phyloP scores from a whole-genome alignment of 202 grass and related monocot genomes.

The Zoysia matrella region DNA sequence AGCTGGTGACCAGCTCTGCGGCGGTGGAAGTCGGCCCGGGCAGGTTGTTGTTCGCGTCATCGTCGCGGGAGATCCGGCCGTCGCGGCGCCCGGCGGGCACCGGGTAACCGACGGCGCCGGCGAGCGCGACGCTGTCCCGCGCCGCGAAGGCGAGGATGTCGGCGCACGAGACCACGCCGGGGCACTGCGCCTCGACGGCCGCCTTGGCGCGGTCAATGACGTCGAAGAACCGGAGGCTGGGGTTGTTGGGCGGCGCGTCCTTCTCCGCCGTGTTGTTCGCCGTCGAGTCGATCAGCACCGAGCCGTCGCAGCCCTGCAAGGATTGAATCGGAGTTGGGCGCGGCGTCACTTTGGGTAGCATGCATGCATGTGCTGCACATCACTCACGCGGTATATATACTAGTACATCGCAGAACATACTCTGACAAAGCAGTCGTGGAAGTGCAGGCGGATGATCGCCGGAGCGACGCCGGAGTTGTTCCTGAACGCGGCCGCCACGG shows the following conservation, averaged over 20 bases:
- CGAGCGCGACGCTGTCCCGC: constrained; percentile 57
- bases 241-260: constrained; percentile 50
- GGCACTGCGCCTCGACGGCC: constrained; percentile 59
- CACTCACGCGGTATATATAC: too few relatives aligned
- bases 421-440: constrained; percentile 91
- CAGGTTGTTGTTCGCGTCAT: constrained; percentile 24
- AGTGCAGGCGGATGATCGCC: constrained; percentile 72
- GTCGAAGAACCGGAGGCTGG: constrained; percentile 64
- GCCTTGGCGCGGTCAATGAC: constrained; percentile 62
- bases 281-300: constrained; percentile 64
- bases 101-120: constrained; percentile 53
- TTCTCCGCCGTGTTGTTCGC: constrained; percentile 59
- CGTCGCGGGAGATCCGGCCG: constrained; percentile 29
- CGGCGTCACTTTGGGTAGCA: background rate
- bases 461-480: constrained; percentile 70
- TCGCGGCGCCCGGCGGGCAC: constrained; percentile 66
- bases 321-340: too few relatives aligned
- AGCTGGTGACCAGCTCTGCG: constrained; percentile 31
- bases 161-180: constrained; percentile 71
- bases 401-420: constrained; percentile 27
- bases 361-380: background rate
- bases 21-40: constrained; percentile 43
- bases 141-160: constrained; percentile 78
- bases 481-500: constrained; percentile 52
- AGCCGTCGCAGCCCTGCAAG: constrained; percentile 70